These are phyloP conservation scores for Hamigera avellanea DNA, from an alignment of 495 filamentous ascomycete species.

Conservation along the genomic window DNA sequence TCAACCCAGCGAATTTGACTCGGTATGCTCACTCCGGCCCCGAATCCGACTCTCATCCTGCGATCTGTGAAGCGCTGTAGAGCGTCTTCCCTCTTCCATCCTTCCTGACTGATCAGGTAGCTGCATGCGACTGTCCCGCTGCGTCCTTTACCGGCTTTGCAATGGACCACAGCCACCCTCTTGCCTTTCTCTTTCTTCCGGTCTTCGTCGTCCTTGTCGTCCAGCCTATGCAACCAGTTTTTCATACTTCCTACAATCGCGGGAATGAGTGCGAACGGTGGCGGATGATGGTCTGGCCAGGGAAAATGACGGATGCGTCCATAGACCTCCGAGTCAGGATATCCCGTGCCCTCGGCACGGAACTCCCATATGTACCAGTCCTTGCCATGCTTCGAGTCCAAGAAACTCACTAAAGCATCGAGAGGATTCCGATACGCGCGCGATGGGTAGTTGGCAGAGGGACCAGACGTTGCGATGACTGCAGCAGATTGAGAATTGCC, in stretches of 20 bases:
- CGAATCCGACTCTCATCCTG: slow-evolving; percentile 81
- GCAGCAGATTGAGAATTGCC: neutral
- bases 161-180: slow-evolving; percentile 86
- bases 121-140: slow-evolving; percentile 81
- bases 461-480: slow-evolving; percentile 73
- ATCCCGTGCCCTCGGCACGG: slow-evolving; percentile 89
- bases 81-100: slow-evolving; percentile 71
- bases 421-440: slow-evolving; percentile 88
- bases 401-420: slow-evolving; percentile 69
- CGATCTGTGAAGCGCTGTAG: slow-evolving; percentile 73
- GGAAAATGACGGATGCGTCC: slow-evolving; percentile 77
- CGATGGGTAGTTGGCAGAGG: slow-evolving; percentile 76
- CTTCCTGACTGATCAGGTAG: slow-evolving; percentile 83
- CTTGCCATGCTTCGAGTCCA: slow-evolving; percentile 69
- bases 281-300: slow-evolving; percentile 95
- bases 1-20: slow-evolving; percentile 78
- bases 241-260: slow-evolving; percentile 84
- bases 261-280: slow-evolving; percentile 80
- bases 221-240: slow-evolving; percentile 62
- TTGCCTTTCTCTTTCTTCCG: slow-evolving; percentile 16
- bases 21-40: slow-evolving; percentile 83
- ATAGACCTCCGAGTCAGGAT: slow-evolving; percentile 82
- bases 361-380: slow-evolving; percentile 97
- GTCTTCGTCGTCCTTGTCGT: slow-evolving; percentile 14
- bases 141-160: slow-evolving; percentile 92